Conservation (phyloP, 2,329 filamentous ascomycete genomes). For the Sporothrix mexicana region DNA sequence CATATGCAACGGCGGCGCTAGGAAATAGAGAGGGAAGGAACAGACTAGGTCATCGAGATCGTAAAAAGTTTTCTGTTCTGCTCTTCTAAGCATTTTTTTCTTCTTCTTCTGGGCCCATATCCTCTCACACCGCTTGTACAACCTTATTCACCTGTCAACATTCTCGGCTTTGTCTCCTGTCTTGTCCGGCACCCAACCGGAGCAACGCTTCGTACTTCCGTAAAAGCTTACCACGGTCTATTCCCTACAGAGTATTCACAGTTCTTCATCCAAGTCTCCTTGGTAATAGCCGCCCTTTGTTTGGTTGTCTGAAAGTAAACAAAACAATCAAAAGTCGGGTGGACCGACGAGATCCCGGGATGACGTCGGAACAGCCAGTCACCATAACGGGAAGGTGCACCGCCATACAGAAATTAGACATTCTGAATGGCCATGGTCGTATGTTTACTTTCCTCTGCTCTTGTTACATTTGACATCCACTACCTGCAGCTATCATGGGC, state of each 20-base stretch:
- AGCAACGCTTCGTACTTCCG: not conserved
- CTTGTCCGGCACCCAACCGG: not conserved
- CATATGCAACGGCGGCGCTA: slow-evolving; percentile 21
- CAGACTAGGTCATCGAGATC: not conserved
- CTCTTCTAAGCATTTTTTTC: not conserved
- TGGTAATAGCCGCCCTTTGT: slow-evolving; percentile 5
- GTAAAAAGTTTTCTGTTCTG: not conserved
- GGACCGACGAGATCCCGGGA: not conserved
- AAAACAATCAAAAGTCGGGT: not conserved
- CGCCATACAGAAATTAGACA: too few species aligned
- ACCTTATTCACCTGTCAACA: not conserved
- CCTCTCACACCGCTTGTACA: slow-evolving; percentile 9
- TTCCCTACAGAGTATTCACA: not conserved
- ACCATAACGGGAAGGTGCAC: too few species aligned
- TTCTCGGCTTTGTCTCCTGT: slow-evolving; percentile 1
- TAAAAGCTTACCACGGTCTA: not conserved
- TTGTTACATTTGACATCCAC: too few species aligned
- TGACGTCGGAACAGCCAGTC: not conserved
- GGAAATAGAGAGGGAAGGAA: not conserved
- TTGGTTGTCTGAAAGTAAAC: not conserved
- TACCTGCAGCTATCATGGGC: too few species aligned
- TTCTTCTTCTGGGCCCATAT: not conserved
- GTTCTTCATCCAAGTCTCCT: not conserved
- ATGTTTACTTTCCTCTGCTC: too few species aligned
- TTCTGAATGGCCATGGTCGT: too few species aligned